Conservation (phyloP, 169 alveolate genomes). For the Plasmodium fragile region DNA sequence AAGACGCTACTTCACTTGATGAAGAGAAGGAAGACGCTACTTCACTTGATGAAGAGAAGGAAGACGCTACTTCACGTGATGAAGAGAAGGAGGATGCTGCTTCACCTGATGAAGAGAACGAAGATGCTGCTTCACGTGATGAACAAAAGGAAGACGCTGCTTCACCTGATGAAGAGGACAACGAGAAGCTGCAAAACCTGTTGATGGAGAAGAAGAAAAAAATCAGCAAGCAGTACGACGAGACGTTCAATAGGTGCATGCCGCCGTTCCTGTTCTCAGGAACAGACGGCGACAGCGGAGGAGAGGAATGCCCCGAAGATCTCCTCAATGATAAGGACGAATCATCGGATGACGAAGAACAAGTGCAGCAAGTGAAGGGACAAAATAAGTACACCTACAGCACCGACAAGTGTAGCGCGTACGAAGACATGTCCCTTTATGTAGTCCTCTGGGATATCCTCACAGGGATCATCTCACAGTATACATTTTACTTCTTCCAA, state of each 20-base stretch:
- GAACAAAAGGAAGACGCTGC: background rate
- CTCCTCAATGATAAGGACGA: background rate
- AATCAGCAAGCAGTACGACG: conserved; percentile 36
- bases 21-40: background rate
- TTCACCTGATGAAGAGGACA: background rate
- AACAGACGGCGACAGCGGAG: background rate
- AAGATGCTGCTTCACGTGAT: background rate
- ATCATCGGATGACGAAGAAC: background rate
- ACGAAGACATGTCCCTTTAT: conserved; percentile 60
- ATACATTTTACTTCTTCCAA: conserved; percentile 36
- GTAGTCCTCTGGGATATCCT: conserved; percentile 72
- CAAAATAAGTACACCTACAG: conserved; percentile 35
- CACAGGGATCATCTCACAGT: conserved; percentile 44
- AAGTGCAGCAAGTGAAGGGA: background rate
- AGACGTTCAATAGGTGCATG: background rate
- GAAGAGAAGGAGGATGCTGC: background rate
- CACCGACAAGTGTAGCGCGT: background rate
- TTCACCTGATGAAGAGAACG: background rate
- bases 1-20: background rate
- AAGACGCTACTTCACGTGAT: background rate
- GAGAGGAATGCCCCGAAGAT: background rate
- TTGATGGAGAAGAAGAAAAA: conserved; percentile 38
- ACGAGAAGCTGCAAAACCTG: background rate
- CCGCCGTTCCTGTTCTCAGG: background rate
- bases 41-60: background rate